Percentiles rank a stretch among this genome's conserved stretches.
phyloP scores from a whole-genome alignment of 352 stramenopile genomes.

The Pythium folliculosum region DNA sequence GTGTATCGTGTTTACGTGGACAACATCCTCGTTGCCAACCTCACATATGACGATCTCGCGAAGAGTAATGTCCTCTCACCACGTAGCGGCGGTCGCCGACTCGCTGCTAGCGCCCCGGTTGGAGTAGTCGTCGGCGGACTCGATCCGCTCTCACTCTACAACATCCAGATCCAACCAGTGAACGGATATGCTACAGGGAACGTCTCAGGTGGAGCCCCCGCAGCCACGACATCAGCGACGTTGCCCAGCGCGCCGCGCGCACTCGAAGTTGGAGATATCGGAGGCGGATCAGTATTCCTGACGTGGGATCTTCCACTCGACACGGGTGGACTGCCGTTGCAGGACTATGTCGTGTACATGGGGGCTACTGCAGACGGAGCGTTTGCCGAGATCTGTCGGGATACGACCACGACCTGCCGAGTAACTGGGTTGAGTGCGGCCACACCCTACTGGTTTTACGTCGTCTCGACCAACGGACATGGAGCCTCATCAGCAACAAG shows the following conservation, averaged over 20 bases:
- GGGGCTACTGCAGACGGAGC: conserved; percentile 12
- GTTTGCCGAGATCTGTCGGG: conserved; percentile 31
- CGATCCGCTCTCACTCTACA: conserved; percentile 54
- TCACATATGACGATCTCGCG: conserved; percentile 38
- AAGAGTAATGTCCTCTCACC: not conserved
- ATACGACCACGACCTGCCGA: conserved; percentile 29
- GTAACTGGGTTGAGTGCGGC: conserved; percentile 34
- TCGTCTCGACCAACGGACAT: conserved; percentile 37
- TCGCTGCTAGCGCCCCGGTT: conserved; percentile 25
- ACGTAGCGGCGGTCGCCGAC: not conserved
- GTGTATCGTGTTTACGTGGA: conserved; percentile 56
- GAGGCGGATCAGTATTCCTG: conserved; percentile 43
- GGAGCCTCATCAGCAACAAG: conserved; percentile 37
- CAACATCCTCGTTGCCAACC: conserved; percentile 33
- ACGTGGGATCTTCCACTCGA: conserved; percentile 46
- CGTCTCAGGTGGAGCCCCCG: conserved; percentile 32
- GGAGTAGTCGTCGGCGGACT: conserved; percentile 43
- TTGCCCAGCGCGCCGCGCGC: conserved; percentile 33
- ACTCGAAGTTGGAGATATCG: conserved; percentile 19
- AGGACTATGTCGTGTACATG: conserved; percentile 41
- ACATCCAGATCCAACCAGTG: conserved; percentile 46
- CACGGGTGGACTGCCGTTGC: conserved; percentile 44
- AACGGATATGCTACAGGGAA: conserved; percentile 31
- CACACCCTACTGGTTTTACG: conserved; percentile 47
- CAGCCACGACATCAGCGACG: conserved; percentile 37